These are phyloP conservation scores for Neonectria faginata DNA, from an alignment of 2,329 filamentous ascomycete species.

Conservation along the genomic window DNA sequence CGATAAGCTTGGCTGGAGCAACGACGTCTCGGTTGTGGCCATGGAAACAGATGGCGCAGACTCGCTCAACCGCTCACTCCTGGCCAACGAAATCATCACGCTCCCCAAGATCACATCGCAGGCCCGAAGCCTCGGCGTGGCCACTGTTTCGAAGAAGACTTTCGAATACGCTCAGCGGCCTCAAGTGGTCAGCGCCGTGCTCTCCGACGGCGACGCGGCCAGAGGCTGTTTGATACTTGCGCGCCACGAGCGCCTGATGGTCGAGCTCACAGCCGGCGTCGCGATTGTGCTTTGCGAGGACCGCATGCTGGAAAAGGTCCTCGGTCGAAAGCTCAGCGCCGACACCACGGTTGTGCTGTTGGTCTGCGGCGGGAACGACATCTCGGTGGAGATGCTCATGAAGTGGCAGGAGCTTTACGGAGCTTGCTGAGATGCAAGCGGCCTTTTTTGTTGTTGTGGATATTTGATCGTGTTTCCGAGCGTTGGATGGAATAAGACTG, in stretches of 20 bases:
- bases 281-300: slow-evolving; percentile 47
- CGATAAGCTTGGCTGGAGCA: slow-evolving; percentile 37
- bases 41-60: slow-evolving; percentile 81
- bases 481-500: not conserved
- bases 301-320: slow-evolving; percentile 33
- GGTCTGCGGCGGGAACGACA: slow-evolving; percentile 50
- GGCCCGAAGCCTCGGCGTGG: slow-evolving; percentile 77
- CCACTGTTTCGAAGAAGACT: slow-evolving; percentile 68
- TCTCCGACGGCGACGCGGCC: slow-evolving; percentile 46
- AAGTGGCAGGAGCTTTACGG: slow-evolving; percentile 38
- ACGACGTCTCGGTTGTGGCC: slow-evolving; percentile 67
- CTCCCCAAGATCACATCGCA: slow-evolving; percentile 77
- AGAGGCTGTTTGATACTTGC: slow-evolving; percentile 44
- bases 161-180: slow-evolving; percentile 47
- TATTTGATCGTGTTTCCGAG: slow-evolving; percentile 9
- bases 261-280: slow-evolving; percentile 48
- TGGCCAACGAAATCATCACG: slow-evolving; percentile 66
- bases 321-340: slow-evolving; percentile 36
- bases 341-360: slow-evolving; percentile 47
- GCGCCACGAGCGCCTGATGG: slow-evolving; percentile 47
- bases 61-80: slow-evolving; percentile 69
- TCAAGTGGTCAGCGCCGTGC: slow-evolving; percentile 43
- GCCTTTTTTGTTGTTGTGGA: no score
- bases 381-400: slow-evolving; percentile 48
- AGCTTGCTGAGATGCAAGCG: slow-evolving; percentile 1